These are phyloP conservation scores for Aspergillus sp. DNA, from an alignment of 2,329 filamentous ascomycete genomes.

Conservation along the genomic window DNA sequence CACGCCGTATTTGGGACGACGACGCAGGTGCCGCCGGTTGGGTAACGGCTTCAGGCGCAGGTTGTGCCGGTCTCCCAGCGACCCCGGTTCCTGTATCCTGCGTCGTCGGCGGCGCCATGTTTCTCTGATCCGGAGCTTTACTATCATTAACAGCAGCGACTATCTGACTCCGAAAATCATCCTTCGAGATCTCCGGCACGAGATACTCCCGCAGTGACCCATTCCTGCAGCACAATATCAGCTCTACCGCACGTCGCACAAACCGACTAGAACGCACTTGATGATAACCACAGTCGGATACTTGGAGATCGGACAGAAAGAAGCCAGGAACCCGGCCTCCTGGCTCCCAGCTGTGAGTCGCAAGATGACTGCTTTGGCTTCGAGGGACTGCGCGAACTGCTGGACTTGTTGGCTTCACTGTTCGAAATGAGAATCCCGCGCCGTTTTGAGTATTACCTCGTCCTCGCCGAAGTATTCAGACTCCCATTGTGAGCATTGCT, in stretches of 20 bases:
- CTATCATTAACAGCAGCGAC: slow-evolving; percentile 31
- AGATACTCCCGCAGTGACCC: slow-evolving; percentile 72
- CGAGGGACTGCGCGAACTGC: slow-evolving; percentile 49
- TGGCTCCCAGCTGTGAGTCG: slow-evolving; percentile 62
- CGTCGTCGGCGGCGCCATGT: slow-evolving; percentile 1
- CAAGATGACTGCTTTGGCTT: slow-evolving; percentile 57
- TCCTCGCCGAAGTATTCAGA: slow-evolving; percentile 51
- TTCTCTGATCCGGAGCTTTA: slow-evolving; percentile 1
- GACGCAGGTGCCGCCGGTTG: slow-evolving; percentile 3
- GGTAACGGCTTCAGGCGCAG: slow-evolving; percentile 4
- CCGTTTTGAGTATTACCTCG: slow-evolving; percentile 33
- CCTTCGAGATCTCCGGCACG: slow-evolving; percentile 51
- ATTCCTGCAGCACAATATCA: slow-evolving; percentile 42
- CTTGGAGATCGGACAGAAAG: slow-evolving; percentile 70
- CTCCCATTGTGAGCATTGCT: slow-evolving; percentile 66
- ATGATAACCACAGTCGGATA: slow-evolving; percentile 75
- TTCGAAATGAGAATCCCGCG: neutral
- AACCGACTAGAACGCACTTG: slow-evolving; percentile 48
- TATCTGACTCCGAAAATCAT: slow-evolving; percentile 56
- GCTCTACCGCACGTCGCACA: too few species aligned
- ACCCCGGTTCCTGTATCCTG: slow-evolving; percentile 1
- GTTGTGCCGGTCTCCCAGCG: neutral
- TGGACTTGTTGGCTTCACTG: slow-evolving; percentile 8
- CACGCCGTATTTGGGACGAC: too few species aligned
- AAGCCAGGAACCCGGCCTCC: slow-evolving; percentile 71